phyloP scores from a whole-genome alignment of 2,329 filamentous ascomycete species.

The Tolypocladium paradoxum region DNA sequence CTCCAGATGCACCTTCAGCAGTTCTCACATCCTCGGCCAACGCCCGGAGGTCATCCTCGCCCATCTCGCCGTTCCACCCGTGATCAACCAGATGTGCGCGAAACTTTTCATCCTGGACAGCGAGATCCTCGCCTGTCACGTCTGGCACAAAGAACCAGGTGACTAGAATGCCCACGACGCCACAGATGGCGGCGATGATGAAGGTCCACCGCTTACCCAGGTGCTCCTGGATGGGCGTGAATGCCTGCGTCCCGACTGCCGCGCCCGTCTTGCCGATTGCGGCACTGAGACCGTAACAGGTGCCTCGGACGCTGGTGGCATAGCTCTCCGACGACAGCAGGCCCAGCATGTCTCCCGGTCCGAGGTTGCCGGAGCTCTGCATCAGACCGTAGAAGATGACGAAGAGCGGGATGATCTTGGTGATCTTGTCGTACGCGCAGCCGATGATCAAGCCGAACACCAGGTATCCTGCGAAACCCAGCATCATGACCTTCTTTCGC shows the following conservation, averaged over 20 bases:
- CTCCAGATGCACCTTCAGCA: neutral
- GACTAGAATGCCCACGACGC: constrained; percentile 33
- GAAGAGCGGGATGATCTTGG: constrained; percentile 37
- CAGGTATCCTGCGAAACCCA: constrained; percentile 38
- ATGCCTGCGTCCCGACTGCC: constrained; percentile 38
- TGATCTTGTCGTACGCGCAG: constrained; percentile 33
- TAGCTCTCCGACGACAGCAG: constrained; percentile 39
- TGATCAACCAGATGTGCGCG: constrained; percentile 29
- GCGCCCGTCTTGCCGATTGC: constrained; percentile 41
- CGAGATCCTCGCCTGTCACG: constrained; percentile 32
- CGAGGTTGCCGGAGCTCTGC: constrained; percentile 36
- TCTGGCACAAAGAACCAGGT: constrained; percentile 37
- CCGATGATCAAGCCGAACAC: constrained; percentile 42
- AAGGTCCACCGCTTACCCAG: constrained; percentile 40
- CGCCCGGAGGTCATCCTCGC: constrained; percentile 11
- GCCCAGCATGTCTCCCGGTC: constrained; percentile 39
- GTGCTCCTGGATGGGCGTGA: constrained; percentile 32
- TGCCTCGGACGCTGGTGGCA: constrained; percentile 39
- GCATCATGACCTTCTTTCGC: constrained; percentile 37
- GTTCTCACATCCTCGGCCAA: constrained; percentile 7
- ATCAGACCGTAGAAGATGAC: constrained; percentile 41
- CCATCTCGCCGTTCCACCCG: constrained; percentile 36
- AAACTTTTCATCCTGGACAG: constrained; percentile 31
- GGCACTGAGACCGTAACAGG: constrained; percentile 38
- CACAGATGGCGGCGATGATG: constrained; percentile 40